Percentiles rank a stretch among this genome's conserved stretches.
phyloP scores from a whole-genome alignment of 1,284 basidiomycete species.

The Cutaneotrichosporon sp. region DNA sequence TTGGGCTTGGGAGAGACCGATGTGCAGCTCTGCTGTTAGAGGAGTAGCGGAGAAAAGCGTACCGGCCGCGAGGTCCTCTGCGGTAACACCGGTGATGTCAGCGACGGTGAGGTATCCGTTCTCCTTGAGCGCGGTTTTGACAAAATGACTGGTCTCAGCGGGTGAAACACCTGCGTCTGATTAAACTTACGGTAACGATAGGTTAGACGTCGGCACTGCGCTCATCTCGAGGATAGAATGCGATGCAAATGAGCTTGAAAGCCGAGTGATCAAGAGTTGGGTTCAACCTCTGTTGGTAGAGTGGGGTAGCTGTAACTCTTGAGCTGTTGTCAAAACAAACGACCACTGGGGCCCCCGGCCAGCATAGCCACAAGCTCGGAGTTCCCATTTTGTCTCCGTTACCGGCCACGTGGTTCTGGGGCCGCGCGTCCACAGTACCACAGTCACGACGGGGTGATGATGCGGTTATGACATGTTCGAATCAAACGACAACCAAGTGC shows the following conservation, averaged over 20 bases:
- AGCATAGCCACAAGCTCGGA: neutral
- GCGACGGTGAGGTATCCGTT: slow-evolving; percentile 33
- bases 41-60: neutral
- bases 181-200: slow-evolving; percentile 14
- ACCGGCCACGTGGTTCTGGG: neutral
- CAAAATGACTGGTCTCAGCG: slow-evolving; percentile 18
- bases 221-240: no score
- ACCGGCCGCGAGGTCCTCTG: slow-evolving; percentile 36
- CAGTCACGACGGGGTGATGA: neutral
- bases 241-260: no score
- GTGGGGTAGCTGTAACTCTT: no score
- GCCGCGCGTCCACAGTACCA: slow-evolving; percentile 4
- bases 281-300: no score
- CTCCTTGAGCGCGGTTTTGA: slow-evolving; percentile 33
- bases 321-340: no score
- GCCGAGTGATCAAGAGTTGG: no score
- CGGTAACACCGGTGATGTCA: slow-evolving; percentile 24
- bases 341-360: neutral
- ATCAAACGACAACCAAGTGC: neutral
- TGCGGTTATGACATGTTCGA: slow-evolving; percentile 2
- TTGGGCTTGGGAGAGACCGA: slow-evolving; percentile 27
- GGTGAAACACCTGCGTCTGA: no score
- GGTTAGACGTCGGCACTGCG: slow-evolving; percentile 9
- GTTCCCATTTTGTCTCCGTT: no score
- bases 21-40: slow-evolving; percentile 31